Base-by-base conservation (phyloP, 1,139 yeast genomes). In the Taiozyma sp. region DNA sequence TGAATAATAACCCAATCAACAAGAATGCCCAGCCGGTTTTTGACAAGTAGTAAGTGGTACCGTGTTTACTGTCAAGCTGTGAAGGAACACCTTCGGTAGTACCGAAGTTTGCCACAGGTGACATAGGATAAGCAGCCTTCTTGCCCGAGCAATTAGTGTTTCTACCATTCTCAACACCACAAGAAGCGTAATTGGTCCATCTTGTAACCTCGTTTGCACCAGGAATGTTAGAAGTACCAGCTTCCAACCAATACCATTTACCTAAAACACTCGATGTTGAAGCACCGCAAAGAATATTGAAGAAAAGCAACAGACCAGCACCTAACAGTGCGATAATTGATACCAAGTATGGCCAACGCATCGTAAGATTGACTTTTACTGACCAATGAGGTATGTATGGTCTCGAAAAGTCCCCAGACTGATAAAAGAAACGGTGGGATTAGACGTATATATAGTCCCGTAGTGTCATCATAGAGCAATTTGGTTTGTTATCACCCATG, bases 131-230 rank as follows among this genome's bases (percentile, higher is more conserved):
- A 30, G 83, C 93, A 24, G 92, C 80, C 24, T 59, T 51, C 48
- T 69, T 69, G 12, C 63, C 52, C 22, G 80, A 65, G 70, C 93
- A 86, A 50, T 64, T 54, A 55, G 71, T 68, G 49, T 69, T 65
- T 49, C 72, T 71, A 47, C 75, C 73, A 56, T 69, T 62, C 30
- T 52, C 54, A 28, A 70, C 80, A 32, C 76, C 82, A 70, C 96
- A 89, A 54, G 74, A 64, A 48, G 78, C 75, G 69, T 87, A 88
- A 60, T 76, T 73, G n/a, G 90, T 85, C 96, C 96, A 88, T 66
- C 89, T 75, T 4, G 84, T 74, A 36, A 68, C 61, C 27, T 65
- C 58, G 46, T 71, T 68, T 29, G 85, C 81, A 44, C 78, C 76
- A 13, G 76, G 64, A 51, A 84, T 78, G 19, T 68, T 69, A n/a